A percentile compares a stretch with the other conserved stretches of the same genome.
phyloP scores from a whole-genome alignment of 495 filamentous ascomycete genomes.

The Trichoderma parareesei region DNA sequence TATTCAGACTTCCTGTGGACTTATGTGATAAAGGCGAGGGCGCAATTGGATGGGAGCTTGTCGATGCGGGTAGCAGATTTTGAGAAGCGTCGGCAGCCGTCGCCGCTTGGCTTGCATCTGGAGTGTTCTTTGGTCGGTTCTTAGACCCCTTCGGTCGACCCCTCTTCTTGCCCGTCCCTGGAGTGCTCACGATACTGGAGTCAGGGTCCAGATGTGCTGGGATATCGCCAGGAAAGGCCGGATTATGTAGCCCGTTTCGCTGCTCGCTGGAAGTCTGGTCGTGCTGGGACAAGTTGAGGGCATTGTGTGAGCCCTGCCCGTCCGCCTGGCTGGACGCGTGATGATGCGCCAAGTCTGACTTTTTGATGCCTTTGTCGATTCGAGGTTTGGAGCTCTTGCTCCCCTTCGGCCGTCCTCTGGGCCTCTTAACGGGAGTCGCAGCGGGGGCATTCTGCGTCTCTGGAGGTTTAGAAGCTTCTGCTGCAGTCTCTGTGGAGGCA shows the following conservation, averaged over 20 bases:
- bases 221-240: not conserved
- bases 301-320: not conserved
- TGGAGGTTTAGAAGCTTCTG: not conserved
- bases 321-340: not conserved
- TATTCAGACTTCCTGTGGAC: not conserved
- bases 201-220: conserved; percentile 14
- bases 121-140: conserved; percentile 34
- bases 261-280: not conserved
- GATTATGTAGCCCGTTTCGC: not conserved
- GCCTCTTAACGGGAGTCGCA: conserved; percentile 26
- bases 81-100: conserved; percentile 6
- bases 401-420: conserved; percentile 44
- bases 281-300: not conserved
- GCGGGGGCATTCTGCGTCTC: conserved; percentile 11
- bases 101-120: not conserved
- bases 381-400: conserved; percentile 42
- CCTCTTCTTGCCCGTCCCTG: conserved; percentile 22
- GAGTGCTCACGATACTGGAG: conserved; percentile 20
- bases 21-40: conserved; percentile 3
- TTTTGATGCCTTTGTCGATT: conserved; percentile 43
- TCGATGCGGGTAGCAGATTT: not conserved
- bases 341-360: conserved; percentile 15
- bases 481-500: not conserved
- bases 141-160: conserved; percentile 41
- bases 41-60: not conserved